Percentiles rank a stretch among this genome's conserved stretches.
These are phyloP conservation scores for Penicillium hordei DNA, from an alignment of 2,329 filamentous ascomycete genomes.

Conservation along the genomic window DNA sequence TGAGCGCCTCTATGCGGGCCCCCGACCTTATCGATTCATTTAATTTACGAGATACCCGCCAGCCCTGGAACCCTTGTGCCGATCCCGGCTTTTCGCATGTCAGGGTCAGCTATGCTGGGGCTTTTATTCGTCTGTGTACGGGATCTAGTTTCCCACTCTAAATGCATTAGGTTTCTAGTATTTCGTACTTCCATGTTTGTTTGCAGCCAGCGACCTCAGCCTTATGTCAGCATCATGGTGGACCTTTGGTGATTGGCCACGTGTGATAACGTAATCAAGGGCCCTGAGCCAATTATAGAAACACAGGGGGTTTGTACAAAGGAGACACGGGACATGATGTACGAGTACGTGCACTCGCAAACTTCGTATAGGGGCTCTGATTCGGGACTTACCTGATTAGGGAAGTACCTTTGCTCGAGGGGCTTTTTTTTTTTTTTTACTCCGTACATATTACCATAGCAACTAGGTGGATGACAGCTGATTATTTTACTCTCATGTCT, in stretches of 20 bases:
- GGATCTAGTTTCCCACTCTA: neutral
- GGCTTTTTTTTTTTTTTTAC: too few relatives aligned
- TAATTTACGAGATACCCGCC: slow-evolving; percentile 6
- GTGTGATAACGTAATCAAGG: neutral
- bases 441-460: neutral
- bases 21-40: slow-evolving; percentile 22
- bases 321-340: neutral
- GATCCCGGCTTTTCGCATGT: neutral
- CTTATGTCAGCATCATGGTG: neutral
- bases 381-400: neutral
- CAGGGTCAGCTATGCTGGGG: neutral
- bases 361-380: neutral
- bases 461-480: neutral
- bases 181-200: neutral
- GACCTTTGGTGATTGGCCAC: neutral
- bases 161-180: neutral
- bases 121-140: neutral
- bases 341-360: slow-evolving; percentile 1
- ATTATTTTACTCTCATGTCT: neutral
- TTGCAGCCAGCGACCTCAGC: neutral
- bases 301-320: neutral
- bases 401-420: neutral
- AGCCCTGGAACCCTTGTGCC: neutral
- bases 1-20: slow-evolving; percentile 24
- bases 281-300: slow-evolving; percentile 3